Base-by-base conservation (phyloP, 768 basidiomycete genomes). In the Amanita muscaria region DNA sequence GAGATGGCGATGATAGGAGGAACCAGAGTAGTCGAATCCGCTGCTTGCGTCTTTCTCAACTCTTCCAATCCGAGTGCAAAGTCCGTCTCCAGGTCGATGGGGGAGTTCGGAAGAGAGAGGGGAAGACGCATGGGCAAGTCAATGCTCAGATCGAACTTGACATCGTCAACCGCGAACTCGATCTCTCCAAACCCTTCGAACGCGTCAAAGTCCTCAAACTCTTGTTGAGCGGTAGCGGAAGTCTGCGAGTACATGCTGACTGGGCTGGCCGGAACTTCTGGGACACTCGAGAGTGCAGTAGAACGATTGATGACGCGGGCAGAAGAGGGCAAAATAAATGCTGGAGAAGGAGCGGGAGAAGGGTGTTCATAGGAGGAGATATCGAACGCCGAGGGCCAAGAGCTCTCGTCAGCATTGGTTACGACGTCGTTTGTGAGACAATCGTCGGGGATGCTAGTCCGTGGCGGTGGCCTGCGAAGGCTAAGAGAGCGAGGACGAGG, bases 1-100 rank as follows among this genome's bases (percentile, higher is more conserved):
- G 18, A 34, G 38, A 46, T 4, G n/a, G 39, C 45, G 19, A 40
- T 39, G 24, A 46, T 31, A 14, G 45, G 45, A 24, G 45, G 32
- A 14, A 23, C 25, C 18, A 37, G 22, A 14, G 6, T 19, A 3
- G 11, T 21, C 40, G 46, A 4, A 45, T 43, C 19, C 22, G 38
- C 25, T 29, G 39, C 27, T n/a, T 36, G 21, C 9, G 14, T 10
- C 11, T 19, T 50, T 32, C 61, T 54, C 24, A 70, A 50, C 49
- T 63, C 58, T 39, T 67, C 67, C 10, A 72, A 53, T 4, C 63
- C 63, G 36, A 49, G 46, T 3, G 59, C 59, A 42, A 70, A 59
- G 42, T 72, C 70, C n/a, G 61, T 55, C 44, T 70, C 70, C 25
- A 69, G 52, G 49, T 70, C 68, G 22, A 69, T 55, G 4, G 70